A percentile compares a stretch with the other conserved stretches of the same genome.
phyloP scores from a whole-genome alignment of 1,139 yeast species.

The Candida sp. region DNA sequence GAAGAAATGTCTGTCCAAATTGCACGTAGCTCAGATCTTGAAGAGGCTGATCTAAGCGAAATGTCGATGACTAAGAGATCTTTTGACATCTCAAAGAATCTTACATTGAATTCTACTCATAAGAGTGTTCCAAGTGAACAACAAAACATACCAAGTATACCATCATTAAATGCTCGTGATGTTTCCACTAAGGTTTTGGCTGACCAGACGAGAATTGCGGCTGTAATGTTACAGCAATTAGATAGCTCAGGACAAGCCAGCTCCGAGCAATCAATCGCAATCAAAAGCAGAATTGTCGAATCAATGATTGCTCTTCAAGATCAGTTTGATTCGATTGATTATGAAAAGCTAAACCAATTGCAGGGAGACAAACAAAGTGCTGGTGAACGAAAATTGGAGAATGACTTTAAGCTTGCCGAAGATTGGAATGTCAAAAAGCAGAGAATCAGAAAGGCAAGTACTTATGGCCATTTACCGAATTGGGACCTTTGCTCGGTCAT shows the following conservation, averaged over 20 bases:
- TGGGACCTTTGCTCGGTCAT: slow-evolving; percentile 97
- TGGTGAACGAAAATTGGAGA: slow-evolving; percentile 89
- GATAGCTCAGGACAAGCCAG: slow-evolving; percentile 74
- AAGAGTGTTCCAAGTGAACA: slow-evolving; percentile 32
- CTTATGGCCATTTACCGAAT: slow-evolving; percentile 82
- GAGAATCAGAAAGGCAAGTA: slow-evolving; percentile 76
- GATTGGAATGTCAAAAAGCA: slow-evolving; percentile 88
- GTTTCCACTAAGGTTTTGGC: slow-evolving; percentile 60
- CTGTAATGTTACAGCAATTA: slow-evolving; percentile 90
- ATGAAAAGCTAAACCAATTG: slow-evolving; percentile 54
- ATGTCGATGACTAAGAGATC: no score
- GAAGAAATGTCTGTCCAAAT: no score
- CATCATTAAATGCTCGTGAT: no score
- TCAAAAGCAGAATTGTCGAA: slow-evolving; percentile 76
- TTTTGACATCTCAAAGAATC: slow-evolving; percentile 6
- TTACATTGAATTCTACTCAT: background rate
- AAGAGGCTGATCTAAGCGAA: slow-evolving; percentile 66
- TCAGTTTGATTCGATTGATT: slow-evolving; percentile 49
- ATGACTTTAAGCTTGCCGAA: slow-evolving; percentile 91
- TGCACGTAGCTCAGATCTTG: no score
- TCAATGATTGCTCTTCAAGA: slow-evolving; percentile 93
- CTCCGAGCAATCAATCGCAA: slow-evolving; percentile 75
- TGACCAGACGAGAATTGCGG: slow-evolving; percentile 94
- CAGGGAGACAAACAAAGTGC: slow-evolving; percentile 55
- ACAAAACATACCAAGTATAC: background rate